Conservation (phyloP, 768 basidiomycete genomes). For the Boletus huronensis region DNA sequence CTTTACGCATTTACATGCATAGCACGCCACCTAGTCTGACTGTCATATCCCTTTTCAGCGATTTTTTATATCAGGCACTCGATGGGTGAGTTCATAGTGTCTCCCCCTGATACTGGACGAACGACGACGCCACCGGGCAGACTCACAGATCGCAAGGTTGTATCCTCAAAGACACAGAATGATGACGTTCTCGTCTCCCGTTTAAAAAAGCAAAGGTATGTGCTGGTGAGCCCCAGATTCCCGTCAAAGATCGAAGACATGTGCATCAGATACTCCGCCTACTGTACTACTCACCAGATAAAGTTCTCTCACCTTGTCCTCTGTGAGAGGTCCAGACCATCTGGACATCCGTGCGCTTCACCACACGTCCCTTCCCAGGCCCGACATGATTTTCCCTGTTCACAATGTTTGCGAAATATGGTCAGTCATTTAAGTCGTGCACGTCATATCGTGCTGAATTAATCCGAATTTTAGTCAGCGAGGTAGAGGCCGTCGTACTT, state of each 20-base stretch:
- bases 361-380: rapidly evolving
- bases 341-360: not conserved
- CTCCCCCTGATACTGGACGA: slow-evolving; percentile 2
- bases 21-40: not conserved
- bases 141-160: not conserved
- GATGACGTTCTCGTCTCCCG: not conserved
- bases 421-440: not conserved
- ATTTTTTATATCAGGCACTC: not conserved
- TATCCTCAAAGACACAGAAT: slow-evolving; percentile 2
- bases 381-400: slow-evolving; percentile 5
- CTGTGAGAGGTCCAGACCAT: not conserved
- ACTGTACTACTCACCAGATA: not conserved
- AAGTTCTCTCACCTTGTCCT: not conserved
- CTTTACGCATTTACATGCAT: not conserved
- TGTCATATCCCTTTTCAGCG: not conserved
- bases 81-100: slow-evolving; percentile 5
- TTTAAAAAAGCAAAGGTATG: slow-evolving; percentile 21
- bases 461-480: not conserved
- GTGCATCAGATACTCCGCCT: slow-evolving; percentile 10
- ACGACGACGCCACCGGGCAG: slow-evolving; percentile 8
- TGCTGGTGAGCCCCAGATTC: slow-evolving; percentile 8
- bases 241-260: slow-evolving; percentile 10
- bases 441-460: not conserved
- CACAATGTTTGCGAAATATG: slow-evolving; percentile 1
- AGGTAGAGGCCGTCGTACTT: not conserved